Base-by-base conservation (phyloP, 2,329 filamentous ascomycete species). In the Xylaria sp. region DNA sequence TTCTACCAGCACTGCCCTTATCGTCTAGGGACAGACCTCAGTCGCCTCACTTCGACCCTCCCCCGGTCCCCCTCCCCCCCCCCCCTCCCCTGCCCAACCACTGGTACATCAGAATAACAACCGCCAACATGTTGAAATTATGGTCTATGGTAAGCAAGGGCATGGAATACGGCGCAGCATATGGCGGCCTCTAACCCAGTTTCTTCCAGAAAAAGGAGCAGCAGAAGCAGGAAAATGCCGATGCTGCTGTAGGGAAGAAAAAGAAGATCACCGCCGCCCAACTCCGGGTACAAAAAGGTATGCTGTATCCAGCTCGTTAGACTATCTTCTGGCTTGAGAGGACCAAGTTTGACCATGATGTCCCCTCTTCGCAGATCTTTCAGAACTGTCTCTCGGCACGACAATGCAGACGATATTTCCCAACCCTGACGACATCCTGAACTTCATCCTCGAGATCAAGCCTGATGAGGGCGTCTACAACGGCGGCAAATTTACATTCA, bases 201-300 rank as follows among this genome's bases (percentile, higher is more conserved):
- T 75, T 79, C 21, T 27, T 29, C 73, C 78, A 96, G 89, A 93
- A 96, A 82, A 95, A 97, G 80, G 91, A 97, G 83, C 92, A 97
- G 83, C 92, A 97, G 80, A 91, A 96, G 80, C 93, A 92, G 73
- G 92, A 93, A 69, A 92, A 93, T 72, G 92, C 91, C 60, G 89
- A 90, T 69, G 87, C 84, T 33, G 86, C 83, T 0, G 89, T 88
- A 15, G 86, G 88, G 56, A 97, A 93, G 83, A 98, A 97, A 86
- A 98, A 97, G 87, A 98, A 97, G 84, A 93, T 99, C 68, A 98
- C 95, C 21, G 92, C 95, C 17, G 95, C 95, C 56, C 93, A 98
- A 80, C 82, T 98, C 66, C 90, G 95, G 63, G 93, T 97, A 64
- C 95, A 98, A 79, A 96, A 97, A 86, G 95, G 94, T 96, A 80